Evolutionary conservation across 2,329 filamentous ascomycete species (phyloP).

Genomic region (Massarina eburnea): DNA sequence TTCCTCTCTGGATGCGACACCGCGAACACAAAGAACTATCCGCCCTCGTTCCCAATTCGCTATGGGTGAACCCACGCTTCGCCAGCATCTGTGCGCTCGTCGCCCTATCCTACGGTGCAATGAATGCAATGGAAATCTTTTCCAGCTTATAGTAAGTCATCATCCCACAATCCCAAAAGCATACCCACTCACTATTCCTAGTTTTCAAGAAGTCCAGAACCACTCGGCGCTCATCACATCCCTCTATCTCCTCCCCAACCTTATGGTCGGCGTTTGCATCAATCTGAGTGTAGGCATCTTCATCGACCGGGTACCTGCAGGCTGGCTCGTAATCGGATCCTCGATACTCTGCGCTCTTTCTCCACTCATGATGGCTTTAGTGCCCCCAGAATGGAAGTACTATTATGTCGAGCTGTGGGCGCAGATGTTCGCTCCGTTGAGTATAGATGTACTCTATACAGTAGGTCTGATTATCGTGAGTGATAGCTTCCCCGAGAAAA

Average conservation of each 20-base stretch:
- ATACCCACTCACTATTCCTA: neutral
- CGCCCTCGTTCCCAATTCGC: slow-evolving; percentile 29
- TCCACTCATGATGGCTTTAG: slow-evolving; percentile 59
- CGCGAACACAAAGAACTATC: slow-evolving; percentile 17
- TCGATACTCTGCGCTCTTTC: slow-evolving; percentile 46
- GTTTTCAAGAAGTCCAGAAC: slow-evolving; percentile 46
- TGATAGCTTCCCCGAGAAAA: slow-evolving; percentile 58
- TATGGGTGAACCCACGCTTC: slow-evolving; percentile 61
- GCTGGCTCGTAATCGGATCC: slow-evolving; percentile 44
- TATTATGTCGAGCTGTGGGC: slow-evolving; percentile 53
- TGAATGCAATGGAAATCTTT: slow-evolving; percentile 42
- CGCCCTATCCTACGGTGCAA: slow-evolving; percentile 38
- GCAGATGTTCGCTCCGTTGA: slow-evolving; percentile 47
- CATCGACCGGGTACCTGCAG: slow-evolving; percentile 48
- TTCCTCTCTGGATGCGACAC: slow-evolving; percentile 36
- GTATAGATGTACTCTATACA: slow-evolving; percentile 56
- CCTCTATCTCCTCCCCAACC: slow-evolving; percentile 48
- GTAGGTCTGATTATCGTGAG: slow-evolving; percentile 58
- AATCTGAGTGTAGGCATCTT: slow-evolving; percentile 51
- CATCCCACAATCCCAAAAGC: too few species aligned
- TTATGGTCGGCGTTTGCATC: slow-evolving; percentile 40
- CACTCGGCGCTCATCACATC: slow-evolving; percentile 36
- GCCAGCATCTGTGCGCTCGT: slow-evolving; percentile 56
- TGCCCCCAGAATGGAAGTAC: slow-evolving; percentile 53
- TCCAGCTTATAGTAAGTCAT: slow-evolving; percentile 47